phyloP scores from a whole-genome alignment of 1,139 yeast species.

The Magnusiomyces clavatus region DNA sequence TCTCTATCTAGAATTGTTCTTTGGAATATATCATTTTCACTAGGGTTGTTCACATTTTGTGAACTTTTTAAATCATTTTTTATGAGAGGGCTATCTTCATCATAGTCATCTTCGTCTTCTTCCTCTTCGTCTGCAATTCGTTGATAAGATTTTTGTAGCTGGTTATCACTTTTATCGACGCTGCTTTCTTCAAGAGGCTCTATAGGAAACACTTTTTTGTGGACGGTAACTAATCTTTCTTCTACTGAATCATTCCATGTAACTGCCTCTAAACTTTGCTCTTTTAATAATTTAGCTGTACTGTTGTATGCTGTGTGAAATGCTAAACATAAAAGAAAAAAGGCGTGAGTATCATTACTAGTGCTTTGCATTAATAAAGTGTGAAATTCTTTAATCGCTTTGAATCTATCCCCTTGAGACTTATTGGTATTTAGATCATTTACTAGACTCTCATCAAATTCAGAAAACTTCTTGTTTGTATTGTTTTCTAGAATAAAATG shows the following conservation, averaged over 20 bases:
- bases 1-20: background rate
- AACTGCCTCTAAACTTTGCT: background rate
- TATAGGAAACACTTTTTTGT: slow-evolving; percentile 1
- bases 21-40: background rate
- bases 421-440: background rate
- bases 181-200: background rate
- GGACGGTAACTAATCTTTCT: slow-evolving; percentile 1
- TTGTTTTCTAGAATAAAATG: background rate
- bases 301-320: background rate
- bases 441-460: slow-evolving; percentile 3
- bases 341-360: background rate
- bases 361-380: background rate
- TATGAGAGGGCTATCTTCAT: background rate
- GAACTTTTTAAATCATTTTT: no score
- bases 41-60: no score
- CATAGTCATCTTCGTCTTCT: background rate
- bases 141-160: no score
- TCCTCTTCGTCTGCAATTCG: background rate
- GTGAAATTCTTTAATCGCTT: background rate
- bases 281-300: background rate
- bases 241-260: slow-evolving; percentile 2
- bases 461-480: background rate
- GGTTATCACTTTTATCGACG: background rate
- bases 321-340: slow-evolving; percentile 1
- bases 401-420: background rate